Evolutionary conservation across 306 rosid genomes (phyloP), one percentile per base, ranked within the genome.

Genomic region (Vigna reflexopilosa): DNA sequence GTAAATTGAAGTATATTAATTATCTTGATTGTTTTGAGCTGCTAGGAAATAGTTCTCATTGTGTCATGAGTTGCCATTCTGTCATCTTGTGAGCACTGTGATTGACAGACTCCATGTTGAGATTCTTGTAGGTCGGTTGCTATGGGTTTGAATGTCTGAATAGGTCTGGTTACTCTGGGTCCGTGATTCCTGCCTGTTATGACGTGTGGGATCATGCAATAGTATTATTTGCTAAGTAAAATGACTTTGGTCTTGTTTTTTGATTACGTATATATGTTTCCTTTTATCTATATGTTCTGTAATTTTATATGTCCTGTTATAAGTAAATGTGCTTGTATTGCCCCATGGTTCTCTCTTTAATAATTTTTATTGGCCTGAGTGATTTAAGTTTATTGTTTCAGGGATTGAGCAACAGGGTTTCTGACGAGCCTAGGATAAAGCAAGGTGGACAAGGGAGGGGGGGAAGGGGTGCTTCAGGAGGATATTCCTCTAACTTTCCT

Each of bases 401-500:
- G 98, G 88, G 67, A 44, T 73, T 76, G 40, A 83, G 84, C 55
- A 76, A 76, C 73, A 67, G 81, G 82, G 75, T 74, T 68, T 75
- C 81, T 64, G 92, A 89, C 45, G 96, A 85, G 75, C 81, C 82
- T 52, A 85, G 85, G 85, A 19, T 72, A 38, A 70, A 78, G 77
- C 85, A 80, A 59, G 87, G 82, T 15, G 75, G 81, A 20, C 88
- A 80, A 30, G 90, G 92, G 85, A 87, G 89, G 82, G 84, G 86
- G 34, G 83, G 79, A 76, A 83, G 93, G 80, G 90, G 90, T 85
- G 81, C 88, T 59, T 91, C 83, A 26, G 94, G 94, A 64, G 86
- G 86, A 54, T 81, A 82, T 86, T 79, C 83, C 58, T 78, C 82
- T 40, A 81, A 75, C 45, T 83, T 83, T 69, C 52, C 73, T 56